Base-by-base conservation (phyloP, 176 grass and related monocot genomes). In the Aegilops umbellulata region DNA sequence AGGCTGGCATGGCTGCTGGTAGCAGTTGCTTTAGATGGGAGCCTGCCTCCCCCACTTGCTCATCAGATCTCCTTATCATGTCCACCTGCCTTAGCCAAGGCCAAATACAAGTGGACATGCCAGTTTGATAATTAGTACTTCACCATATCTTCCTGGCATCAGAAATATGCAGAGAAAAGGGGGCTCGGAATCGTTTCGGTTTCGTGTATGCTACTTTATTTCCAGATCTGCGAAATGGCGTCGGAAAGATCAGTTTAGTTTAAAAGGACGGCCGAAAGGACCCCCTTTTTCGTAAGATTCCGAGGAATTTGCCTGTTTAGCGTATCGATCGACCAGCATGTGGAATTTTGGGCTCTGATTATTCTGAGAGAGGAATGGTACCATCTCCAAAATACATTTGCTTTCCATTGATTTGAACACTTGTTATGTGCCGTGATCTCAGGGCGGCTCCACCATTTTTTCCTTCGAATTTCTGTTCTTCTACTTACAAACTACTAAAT, bases 51-150 rank as follows among this genome's bases (percentile, higher is more conserved):
- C 49, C 85, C 70, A 81, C 76, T 73, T 87, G 78, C 63, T 49
- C 79, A 51, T 46, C 34, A 78, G 26, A 27, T 47, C 77, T 46
- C 82, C 72, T 86, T 82, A 38, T 83, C 77, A 63, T 78, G 84
- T 77, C 58, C 69, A 74, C 41, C 71, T 83, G 71, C 32, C 70
- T 72, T 83, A 62, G 84, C 70, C 65, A 67, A 67, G 78, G 35
- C 65, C 60, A 22, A 74, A 30, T 27, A 71, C 89, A 87, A 90
- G 89, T 87, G 80, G 85, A 30, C 19, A 29, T 72, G 73, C 44
- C 80, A 80, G 82, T 80, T 75, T 84, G 79, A 38, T 83, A 67
- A 44, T 73, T 87, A 58, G 47, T 22, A 41, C 38, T 41, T 67
- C 72, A 49, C 86, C 6, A 34, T 32, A 51, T 65, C 84, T 82